Evolutionary conservation across 441 rosid genomes (phyloP).

Genomic region (Cnidoscolus chayamansa): DNA sequence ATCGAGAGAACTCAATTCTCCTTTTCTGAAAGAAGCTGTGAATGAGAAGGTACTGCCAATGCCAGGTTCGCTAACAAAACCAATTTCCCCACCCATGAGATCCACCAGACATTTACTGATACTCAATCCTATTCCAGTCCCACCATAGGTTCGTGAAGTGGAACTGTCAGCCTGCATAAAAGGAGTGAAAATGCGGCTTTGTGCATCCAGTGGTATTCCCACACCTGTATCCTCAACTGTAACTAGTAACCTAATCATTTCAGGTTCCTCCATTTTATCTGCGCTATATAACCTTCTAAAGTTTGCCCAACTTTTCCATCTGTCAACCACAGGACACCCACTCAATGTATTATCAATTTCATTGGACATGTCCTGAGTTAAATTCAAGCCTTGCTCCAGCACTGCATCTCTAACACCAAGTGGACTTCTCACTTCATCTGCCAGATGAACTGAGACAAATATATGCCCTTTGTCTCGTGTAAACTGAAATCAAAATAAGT

Average conservation of each 20-base stretch:
- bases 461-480: slow-evolving; percentile 80
- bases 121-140: slow-evolving; percentile 96
- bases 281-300: slow-evolving; percentile 40
- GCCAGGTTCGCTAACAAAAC: slow-evolving; percentile 73
- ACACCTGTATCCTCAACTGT: slow-evolving; percentile 95
- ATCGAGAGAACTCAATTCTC: slow-evolving; percentile 42
- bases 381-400: slow-evolving; percentile 49
- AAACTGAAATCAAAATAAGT: slow-evolving; percentile 52
- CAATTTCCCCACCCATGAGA: slow-evolving; percentile 94
- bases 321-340: slow-evolving; percentile 76
- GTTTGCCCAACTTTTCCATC: slow-evolving; percentile 81
- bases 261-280: slow-evolving; percentile 31
- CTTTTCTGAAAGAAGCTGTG: slow-evolving; percentile 62
- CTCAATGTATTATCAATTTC: slow-evolving; percentile 55
- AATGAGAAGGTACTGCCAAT: slow-evolving; percentile 88
- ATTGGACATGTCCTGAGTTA: slow-evolving; percentile 38
- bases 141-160: slow-evolving; percentile 92
- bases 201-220: slow-evolving; percentile 79
- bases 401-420: slow-evolving; percentile 47
- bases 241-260: slow-evolving; percentile 58
- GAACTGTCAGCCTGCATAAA: slow-evolving; percentile 99
- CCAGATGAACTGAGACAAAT: slow-evolving; percentile 80
- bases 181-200: slow-evolving; percentile 79
- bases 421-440: slow-evolving; percentile 54
- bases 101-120: slow-evolving; percentile 86